phyloP scores from a whole-genome alignment of 2,329 filamentous ascomycete species.

The Emmonsiellopsis sp. region DNA sequence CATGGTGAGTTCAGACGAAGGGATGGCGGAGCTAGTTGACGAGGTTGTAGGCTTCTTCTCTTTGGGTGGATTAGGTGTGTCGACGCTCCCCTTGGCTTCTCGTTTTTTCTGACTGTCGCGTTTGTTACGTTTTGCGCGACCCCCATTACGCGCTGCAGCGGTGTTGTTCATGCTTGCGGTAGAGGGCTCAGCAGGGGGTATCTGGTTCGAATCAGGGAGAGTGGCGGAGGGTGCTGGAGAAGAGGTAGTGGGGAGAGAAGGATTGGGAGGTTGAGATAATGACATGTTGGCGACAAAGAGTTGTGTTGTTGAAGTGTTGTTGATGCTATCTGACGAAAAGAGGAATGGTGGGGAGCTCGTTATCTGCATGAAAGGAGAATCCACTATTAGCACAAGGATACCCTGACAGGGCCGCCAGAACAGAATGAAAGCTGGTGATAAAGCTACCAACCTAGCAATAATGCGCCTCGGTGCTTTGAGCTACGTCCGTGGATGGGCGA shows the following conservation, averaged over 20 bases:
- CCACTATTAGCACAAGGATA: background rate
- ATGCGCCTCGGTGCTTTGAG: background rate
- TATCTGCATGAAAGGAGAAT: background rate
- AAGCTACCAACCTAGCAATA: background rate
- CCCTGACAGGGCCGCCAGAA: background rate
- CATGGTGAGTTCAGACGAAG: slow-evolving; percentile 31
- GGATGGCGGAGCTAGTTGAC: slow-evolving; percentile 18
- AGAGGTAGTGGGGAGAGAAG: background rate
- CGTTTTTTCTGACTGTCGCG: slow-evolving; percentile 36
- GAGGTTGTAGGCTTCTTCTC: background rate
- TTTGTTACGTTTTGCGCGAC: slow-evolving; percentile 31
- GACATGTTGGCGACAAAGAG: background rate
- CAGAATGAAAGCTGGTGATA: background rate
- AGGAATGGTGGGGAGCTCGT: background rate
- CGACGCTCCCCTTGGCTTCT: slow-evolving; percentile 31
- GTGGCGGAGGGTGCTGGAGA: slow-evolving; percentile 26
- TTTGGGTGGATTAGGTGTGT: slow-evolving; percentile 21
- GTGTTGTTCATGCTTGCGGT: slow-evolving; percentile 3
- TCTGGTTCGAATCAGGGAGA: slow-evolving; percentile 19
- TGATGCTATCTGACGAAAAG: background rate
- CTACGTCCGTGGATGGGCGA: background rate
- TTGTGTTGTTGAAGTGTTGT: background rate
- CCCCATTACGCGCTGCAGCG: slow-evolving; percentile 2
- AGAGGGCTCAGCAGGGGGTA: background rate
- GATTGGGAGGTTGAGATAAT: background rate